Base-by-base conservation (phyloP, 1,284 basidiomycete species). In the Irpex sp. region DNA sequence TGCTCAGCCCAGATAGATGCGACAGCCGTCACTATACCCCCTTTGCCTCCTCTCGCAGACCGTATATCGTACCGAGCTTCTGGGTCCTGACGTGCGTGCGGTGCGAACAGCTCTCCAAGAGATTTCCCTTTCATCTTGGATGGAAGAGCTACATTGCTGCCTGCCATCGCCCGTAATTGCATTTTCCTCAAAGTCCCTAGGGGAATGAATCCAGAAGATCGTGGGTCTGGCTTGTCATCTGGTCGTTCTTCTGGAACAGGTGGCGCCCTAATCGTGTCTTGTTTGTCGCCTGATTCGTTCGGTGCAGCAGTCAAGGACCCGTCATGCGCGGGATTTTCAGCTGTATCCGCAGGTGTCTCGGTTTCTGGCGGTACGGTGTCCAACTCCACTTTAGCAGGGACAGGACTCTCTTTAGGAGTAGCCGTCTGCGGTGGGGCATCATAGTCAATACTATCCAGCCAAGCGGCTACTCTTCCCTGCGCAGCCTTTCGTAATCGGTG, bases 1-100 rank as follows among this genome's bases (percentile, higher is more conserved):
- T 52, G 48, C 36, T 83, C 76, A 2, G 88, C 84, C 91, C 91
- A 94, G 26, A 94, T 77, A 4, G 87, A 82, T 0, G 89, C 85
- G 1, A 92, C 89, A 4, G 89, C 81, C 1, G 90, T 81, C 13
- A 94, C 92, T 59, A 84, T 82, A 8, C 91, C 92, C 0, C 92
- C 92, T 59, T 82, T 78, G 1, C 92, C 92, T 2, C 92, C 91
- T 26, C 91, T 83, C 8, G 91, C 91, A 48, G 89, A 92, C 4
- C 87, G 85, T 19, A 90, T 74, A 69, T 93, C 86, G 71, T 93
- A 92, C 66, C 86, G 88, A 26, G 79, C 79, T 62, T 85, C 84
- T 0, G 82, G 75, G 67, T 84, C 82, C 17, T 63, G 68, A 7
- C 72, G 21, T 11, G 26, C 3, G 1, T 72, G 21, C 7, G 54